Percentiles rank a stretch among this genome's conserved stretches.
Conservation (phyloP, 306 rosid genomes). For the Vigna trinervia region DNA sequence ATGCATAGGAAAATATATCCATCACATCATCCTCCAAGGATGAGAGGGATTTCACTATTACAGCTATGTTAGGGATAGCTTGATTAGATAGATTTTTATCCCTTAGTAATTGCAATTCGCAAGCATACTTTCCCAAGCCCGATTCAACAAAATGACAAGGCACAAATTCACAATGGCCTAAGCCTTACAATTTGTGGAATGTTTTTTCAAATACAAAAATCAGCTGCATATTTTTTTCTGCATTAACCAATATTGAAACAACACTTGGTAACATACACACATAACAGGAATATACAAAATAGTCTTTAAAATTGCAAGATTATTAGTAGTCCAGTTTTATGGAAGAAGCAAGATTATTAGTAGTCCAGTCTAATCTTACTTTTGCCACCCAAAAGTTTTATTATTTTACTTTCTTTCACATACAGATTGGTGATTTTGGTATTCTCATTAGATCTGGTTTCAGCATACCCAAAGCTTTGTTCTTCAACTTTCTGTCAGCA, state of each 20-base stretch:
- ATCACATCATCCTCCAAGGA: slow-evolving; percentile 18
- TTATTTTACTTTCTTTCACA: no score
- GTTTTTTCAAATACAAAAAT: background rate
- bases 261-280: slow-evolving; percentile 15
- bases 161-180: slow-evolving; percentile 1
- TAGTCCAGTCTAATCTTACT: no score
- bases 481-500: no score
- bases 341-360: slow-evolving; percentile 21
- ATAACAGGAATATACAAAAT: background rate
- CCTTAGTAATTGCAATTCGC: slow-evolving; percentile 25
- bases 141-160: slow-evolving; percentile 4
- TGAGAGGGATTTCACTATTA: slow-evolving; percentile 12
- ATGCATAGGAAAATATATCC: slow-evolving; percentile 10
- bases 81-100: slow-evolving; percentile 9
- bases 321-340: slow-evolving; percentile 8
- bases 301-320: slow-evolving; percentile 6
- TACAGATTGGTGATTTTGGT: no score
- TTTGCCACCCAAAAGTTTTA: no score
- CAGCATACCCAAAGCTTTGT: no score
- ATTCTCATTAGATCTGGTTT: no score
- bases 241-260: slow-evolving; percentile 31
- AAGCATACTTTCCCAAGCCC: slow-evolving; percentile 3
- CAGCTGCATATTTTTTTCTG: slow-evolving; percentile 15
- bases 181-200: background rate
- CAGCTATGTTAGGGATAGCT: slow-evolving; percentile 21